Base-by-base conservation (phyloP, 176 grass and related monocot species). In the Carex kokanica region DNA sequence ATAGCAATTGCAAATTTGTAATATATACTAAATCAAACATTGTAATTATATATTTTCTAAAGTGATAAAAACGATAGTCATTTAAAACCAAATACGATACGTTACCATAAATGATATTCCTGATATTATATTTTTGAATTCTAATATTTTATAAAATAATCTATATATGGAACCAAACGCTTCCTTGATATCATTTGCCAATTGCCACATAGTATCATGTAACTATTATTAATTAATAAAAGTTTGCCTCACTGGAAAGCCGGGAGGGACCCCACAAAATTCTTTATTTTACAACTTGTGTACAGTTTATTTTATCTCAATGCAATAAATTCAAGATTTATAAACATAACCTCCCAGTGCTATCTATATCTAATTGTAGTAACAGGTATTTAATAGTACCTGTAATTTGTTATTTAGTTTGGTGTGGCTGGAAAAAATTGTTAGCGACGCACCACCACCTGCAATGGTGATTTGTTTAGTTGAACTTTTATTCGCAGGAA, bases 171-270 rank as follows among this genome's bases (percentile, higher is more conserved):
- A 38, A 38, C 36, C 36, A 38, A 38, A 38, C 5, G 5, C 36
- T 4, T 38, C 69, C 49, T 23, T 13, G 3, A 41, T 38, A 69
- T 41, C 38, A 69, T 41, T 41, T 69, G 36, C 7, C 12, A 54
- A 16, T 53, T 31, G 47, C 4, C 72, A 31, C 25, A 75, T 29
- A 75, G 7, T 23, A 75, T 75, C 72, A 0, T 54, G 10, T 14
- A 25, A 29, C 38, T 11, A 54, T 6, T 16, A 13, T 75, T 75
- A 20, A 71, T 41, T 71, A 71, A 5, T 75, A 1, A 23, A 54
- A 75, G 47, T 53, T 54, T 14, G 72, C 72, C 72, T 75, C 47
- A 17, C 71, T 75, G 47, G 71, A 75, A 75, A 75, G 47, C 24
- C 7, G 20, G 53, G 45, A 75, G 16, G 45, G 45, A 74, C 13